phyloP scores from a whole-genome alignment of 352 stramenopile genomes.

The Halophytophthora polymorphica region DNA sequence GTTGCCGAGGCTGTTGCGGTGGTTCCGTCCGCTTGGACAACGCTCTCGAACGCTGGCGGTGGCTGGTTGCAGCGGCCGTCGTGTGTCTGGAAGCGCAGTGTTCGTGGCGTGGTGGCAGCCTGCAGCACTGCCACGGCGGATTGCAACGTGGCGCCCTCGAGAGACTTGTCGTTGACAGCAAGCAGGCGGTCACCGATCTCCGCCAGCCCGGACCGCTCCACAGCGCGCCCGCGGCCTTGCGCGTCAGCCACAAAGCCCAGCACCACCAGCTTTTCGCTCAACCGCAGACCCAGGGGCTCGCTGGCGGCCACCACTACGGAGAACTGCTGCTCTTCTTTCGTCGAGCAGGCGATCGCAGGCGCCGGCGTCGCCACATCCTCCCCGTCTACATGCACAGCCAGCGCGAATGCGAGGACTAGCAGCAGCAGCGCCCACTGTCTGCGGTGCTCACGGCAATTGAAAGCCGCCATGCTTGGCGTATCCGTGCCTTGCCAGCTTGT shows the following conservation, averaged over 20 bases:
- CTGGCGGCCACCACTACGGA: slow-evolving; percentile 32
- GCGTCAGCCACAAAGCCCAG: slow-evolving; percentile 59
- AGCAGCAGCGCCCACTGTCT: no score
- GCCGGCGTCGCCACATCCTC: neutral
- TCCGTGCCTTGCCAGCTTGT: no score
- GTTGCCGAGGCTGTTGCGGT: slow-evolving; percentile 10
- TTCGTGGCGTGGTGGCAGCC: slow-evolving; percentile 38
- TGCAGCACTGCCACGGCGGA: slow-evolving; percentile 39
- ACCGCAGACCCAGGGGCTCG: slow-evolving; percentile 51
- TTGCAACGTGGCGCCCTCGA: slow-evolving; percentile 32
- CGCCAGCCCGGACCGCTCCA: slow-evolving; percentile 60
- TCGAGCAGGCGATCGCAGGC: slow-evolving; percentile 6
- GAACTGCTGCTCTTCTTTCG: slow-evolving; percentile 38
- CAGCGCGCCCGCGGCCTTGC: slow-evolving; percentile 45
- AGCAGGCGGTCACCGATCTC: slow-evolving; percentile 70
- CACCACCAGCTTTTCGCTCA: slow-evolving; percentile 60
- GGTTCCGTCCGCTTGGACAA: slow-evolving; percentile 14
- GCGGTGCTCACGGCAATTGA: no score
- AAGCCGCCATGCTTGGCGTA: no score
- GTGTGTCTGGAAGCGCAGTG: slow-evolving; percentile 54
- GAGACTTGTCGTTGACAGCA: slow-evolving; percentile 47
- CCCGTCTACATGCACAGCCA: no score
- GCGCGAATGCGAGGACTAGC: no score
- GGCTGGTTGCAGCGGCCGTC: slow-evolving; percentile 40
- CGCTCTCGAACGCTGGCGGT: slow-evolving; percentile 3